Percentiles rank a stretch among this genome's conserved stretches.
Conservation (phyloP, 345 rosid genomes). For the Eucalyptus decipiens region DNA sequence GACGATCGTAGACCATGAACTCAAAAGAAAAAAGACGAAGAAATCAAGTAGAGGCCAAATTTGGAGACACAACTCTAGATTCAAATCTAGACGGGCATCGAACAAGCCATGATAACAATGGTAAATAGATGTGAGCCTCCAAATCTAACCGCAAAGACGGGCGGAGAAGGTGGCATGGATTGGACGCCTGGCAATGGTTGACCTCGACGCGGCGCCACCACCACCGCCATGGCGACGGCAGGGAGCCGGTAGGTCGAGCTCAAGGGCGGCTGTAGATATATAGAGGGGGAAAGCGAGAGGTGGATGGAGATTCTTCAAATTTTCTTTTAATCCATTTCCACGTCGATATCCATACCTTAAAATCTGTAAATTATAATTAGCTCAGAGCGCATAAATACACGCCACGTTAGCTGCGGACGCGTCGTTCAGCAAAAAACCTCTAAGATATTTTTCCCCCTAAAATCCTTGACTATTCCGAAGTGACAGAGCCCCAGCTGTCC, state of each 20-base stretch:
- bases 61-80: fast-evolving
- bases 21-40: neutral
- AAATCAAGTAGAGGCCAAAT: too few relatives aligned
- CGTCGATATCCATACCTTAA: neutral
- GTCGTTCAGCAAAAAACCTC: neutral
- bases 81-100: fast-evolving
- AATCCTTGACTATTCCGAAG: neutral
- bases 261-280: neutral
- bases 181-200: neutral
- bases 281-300: neutral
- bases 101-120: too few relatives aligned
- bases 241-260: neutral
- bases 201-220: neutral
- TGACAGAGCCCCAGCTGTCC: neutral
- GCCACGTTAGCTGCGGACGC: neutral
- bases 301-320: neutral
- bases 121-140: too few relatives aligned
- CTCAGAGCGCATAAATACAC: neutral
- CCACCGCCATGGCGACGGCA: neutral
- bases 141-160: fast-evolving
- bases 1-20: fast-evolving
- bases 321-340: neutral
- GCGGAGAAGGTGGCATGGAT: neutral
- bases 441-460: neutral
- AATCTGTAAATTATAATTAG: neutral